A percentile compares a stretch with the other conserved stretches of the same genome.
Evolutionary conservation across 2,329 filamentous ascomycete genomes (phyloP).

Genomic region (Allantophomopsis lycopodina): DNA sequence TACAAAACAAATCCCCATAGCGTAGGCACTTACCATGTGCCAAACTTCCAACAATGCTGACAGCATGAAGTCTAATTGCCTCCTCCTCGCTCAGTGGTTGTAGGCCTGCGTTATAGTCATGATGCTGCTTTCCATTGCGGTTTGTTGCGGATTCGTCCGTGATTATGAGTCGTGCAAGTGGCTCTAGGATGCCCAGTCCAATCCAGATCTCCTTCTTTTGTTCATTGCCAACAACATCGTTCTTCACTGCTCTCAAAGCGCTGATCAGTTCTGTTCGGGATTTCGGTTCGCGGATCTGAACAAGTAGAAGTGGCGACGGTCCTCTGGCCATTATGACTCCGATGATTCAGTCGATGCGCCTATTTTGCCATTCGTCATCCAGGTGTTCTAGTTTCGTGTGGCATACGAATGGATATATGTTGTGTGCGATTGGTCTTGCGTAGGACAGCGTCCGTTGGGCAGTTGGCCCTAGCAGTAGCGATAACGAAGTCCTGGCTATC

Average conservation of each 20-base stretch:
- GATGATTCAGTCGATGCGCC: too few species aligned
- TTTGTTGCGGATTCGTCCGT: constrained; percentile 20
- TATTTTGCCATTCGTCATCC: too few species aligned
- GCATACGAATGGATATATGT: too few species aligned
- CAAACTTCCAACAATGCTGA: constrained; percentile 74
- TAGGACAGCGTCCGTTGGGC: too few species aligned
- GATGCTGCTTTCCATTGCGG: constrained; percentile 32
- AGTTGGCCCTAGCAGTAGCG: too few species aligned
- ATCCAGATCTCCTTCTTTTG: constrained; percentile 77
- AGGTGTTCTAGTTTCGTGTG: too few species aligned
- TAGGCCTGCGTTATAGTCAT: constrained; percentile 25
- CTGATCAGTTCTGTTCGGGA: constrained; percentile 36
- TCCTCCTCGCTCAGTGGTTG: constrained; percentile 45
- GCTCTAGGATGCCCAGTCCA: constrained; percentile 51
- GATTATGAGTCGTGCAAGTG: constrained; percentile 38
- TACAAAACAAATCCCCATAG: background rate
- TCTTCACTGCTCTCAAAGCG: constrained; percentile 65
- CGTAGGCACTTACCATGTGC: constrained; percentile 51
- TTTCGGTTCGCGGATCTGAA: constrained; percentile 39
- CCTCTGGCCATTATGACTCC: too few species aligned
- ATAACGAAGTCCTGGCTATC: too few species aligned
- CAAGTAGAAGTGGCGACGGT: too few species aligned
- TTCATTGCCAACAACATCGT: constrained; percentile 77
- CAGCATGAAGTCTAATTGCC: constrained; percentile 59
- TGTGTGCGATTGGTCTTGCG: too few species aligned